Conservation (phyloP, 2,329 filamentous ascomycete species). For the Septoria linicola region DNA sequence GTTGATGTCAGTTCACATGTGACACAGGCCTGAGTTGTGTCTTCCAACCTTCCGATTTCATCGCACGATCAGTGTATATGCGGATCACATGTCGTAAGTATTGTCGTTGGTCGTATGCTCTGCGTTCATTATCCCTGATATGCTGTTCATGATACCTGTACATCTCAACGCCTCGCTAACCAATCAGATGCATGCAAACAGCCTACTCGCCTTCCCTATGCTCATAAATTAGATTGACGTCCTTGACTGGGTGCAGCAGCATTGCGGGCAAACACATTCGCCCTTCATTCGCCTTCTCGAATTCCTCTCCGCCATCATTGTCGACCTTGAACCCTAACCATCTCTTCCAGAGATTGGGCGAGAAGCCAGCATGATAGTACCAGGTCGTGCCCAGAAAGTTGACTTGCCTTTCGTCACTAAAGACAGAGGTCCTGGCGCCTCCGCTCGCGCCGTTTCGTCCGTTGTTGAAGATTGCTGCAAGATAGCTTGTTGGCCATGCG, state of each 20-base stretch:
- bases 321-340: slow-evolving; percentile 58
- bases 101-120: too few species aligned
- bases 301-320: slow-evolving; percentile 48
- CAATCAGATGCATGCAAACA: background rate
- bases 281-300: slow-evolving; percentile 46
- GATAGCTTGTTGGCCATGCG: slow-evolving; percentile 55
- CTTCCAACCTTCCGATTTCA: too few species aligned
- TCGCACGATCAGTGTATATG: too few species aligned
- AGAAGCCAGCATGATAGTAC: slow-evolving; percentile 55
- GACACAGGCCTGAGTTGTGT: too few species aligned
- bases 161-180: slow-evolving; percentile 1
- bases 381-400: slow-evolving; percentile 55
- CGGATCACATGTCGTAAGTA: too few species aligned
- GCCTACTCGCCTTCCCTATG: slow-evolving; percentile 33
- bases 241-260: slow-evolving; percentile 53
- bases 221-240: slow-evolving; percentile 50
- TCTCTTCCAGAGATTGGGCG: slow-evolving; percentile 55
- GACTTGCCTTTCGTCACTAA: slow-evolving; percentile 53
- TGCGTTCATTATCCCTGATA: too few species aligned
- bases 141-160: too few species aligned
- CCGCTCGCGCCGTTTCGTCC: slow-evolving; percentile 53
- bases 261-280: slow-evolving; percentile 51
- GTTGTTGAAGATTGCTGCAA: slow-evolving; percentile 57
- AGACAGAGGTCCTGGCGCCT: slow-evolving; percentile 50
- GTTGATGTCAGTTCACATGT: too few species aligned